Evolutionary conservation across 345 rosid genomes (phyloP).

Genomic region (Reutealis trisperma): DNA sequence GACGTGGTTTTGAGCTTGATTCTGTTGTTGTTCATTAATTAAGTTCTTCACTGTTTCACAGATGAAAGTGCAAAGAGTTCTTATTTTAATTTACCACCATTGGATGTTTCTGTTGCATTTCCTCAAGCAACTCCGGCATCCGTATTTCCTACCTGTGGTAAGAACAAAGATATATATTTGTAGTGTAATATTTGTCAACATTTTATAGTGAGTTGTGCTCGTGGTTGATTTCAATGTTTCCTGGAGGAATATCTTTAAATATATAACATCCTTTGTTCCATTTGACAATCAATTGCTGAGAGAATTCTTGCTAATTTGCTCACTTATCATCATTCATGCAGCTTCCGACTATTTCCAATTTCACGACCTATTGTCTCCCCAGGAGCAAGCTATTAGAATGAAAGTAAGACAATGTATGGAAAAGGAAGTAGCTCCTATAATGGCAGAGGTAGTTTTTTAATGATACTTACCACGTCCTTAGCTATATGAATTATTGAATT

Average conservation of each 20-base stretch:
- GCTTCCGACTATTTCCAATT: conserved; percentile 83
- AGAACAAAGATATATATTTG: conserved; percentile 4
- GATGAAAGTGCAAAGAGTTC: conserved; percentile 51
- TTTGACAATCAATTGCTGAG: neutral
- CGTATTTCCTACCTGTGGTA: conserved; percentile 78
- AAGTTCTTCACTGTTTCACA: conserved; percentile 7
- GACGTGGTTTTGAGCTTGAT: neutral
- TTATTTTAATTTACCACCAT: conserved; percentile 54
- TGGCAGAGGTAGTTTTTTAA: conserved; percentile 63
- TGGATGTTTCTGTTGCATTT: conserved; percentile 82
- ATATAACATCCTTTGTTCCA: neutral
- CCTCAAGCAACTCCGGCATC: conserved; percentile 99
- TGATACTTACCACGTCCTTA: neutral
- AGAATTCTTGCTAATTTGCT: neutral
- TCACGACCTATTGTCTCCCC: conserved; percentile 73
- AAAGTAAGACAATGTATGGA: conserved; percentile 88
- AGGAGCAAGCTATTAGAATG: conserved; percentile 63
- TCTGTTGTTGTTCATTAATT: neutral
- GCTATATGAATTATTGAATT: neutral
- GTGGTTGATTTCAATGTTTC: neutral
- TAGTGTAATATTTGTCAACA: neutral
- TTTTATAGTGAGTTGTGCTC: neutral
- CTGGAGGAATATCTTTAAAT: neutral
- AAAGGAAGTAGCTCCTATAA: conserved; percentile 86
- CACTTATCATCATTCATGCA: conserved; percentile 32